Evolutionary conservation across 176 grass and related monocot genomes (phyloP).

Genomic region (Thinopyrum elongatum): DNA sequence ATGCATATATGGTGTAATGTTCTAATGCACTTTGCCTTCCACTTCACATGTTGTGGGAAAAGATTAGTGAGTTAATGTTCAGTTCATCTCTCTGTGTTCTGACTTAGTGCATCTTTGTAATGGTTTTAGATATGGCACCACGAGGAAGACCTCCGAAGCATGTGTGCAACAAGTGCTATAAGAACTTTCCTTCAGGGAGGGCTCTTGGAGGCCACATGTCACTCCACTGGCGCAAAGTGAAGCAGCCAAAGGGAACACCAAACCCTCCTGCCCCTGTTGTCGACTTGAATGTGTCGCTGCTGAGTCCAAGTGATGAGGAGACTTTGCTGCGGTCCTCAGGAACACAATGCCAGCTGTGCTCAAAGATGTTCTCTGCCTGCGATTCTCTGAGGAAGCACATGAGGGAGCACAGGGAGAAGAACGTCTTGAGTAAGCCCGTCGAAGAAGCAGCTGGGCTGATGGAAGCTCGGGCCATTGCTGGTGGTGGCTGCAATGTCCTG

Average conservation of each 20-base stretch:
- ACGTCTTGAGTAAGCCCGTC: not conserved
- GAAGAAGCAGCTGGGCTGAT: conserved; percentile 20
- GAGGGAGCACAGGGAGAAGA: conserved; percentile 11
- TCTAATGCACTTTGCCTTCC: not conserved
- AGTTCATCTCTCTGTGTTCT: conserved; percentile 6
- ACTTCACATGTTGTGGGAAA: not conserved
- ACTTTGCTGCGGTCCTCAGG: not conserved
- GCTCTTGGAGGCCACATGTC: conserved; percentile 63
- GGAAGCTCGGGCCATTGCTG: not conserved
- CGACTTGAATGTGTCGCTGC: not conserved
- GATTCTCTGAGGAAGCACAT: conserved; percentile 8
- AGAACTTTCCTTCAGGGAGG: conserved; percentile 42
- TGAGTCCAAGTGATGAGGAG: conserved; percentile 19
- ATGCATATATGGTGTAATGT: not conserved
- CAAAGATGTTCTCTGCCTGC: conserved; percentile 27
- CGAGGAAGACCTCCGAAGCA: conserved; percentile 26
- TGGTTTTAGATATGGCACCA: conserved; percentile 25
- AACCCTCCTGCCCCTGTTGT: not conserved
- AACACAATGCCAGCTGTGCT: conserved; percentile 20
- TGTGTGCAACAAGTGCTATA: conserved; percentile 36
- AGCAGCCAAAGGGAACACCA: conserved; percentile 16
- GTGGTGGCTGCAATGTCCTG: not conserved
- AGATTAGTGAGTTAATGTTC: not conserved
- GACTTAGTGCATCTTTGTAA: not conserved
- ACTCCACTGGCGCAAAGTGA: conserved; percentile 14